Evolutionary conservation across 2,329 filamentous ascomycete species (phyloP).

Genomic region (Zymoseptoria brevis): DNA sequence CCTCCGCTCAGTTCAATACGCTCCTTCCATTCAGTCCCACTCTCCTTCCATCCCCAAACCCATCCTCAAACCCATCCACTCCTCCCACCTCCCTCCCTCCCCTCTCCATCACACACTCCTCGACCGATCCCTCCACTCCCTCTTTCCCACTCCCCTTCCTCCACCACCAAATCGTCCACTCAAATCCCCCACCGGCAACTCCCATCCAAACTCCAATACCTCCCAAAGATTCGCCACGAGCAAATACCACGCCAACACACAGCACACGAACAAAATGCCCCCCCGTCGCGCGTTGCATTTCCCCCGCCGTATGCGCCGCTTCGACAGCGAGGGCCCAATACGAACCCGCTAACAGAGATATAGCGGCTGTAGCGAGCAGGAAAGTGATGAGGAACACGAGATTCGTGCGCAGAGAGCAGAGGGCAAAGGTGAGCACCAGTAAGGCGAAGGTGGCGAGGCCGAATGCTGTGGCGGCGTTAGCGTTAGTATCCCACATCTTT

Average conservation of each 20-base stretch:
- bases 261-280: constrained; percentile 2
- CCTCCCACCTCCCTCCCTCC: too few relatives aligned
- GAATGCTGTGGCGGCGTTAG: too few relatives aligned
- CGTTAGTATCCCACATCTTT: too few relatives aligned
- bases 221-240: constrained; percentile 5
- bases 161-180: background rate
- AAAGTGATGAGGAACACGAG: constrained; percentile 5
- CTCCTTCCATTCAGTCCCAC: too few relatives aligned
- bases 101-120: background rate
- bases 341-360: constrained; percentile 3
- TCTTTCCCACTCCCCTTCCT: background rate
- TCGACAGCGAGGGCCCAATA: constrained; percentile 3
- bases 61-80: too few relatives aligned
- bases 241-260: constrained; percentile 6
- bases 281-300: constrained; percentile 2
- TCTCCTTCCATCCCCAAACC: too few relatives aligned
- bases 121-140: background rate
- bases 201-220: constrained; percentile 5
- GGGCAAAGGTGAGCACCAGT: constrained; percentile 6
- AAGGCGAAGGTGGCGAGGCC: constrained; percentile 10
- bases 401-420: constrained; percentile 5
- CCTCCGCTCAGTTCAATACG: too few relatives aligned
- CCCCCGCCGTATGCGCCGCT: background rate
- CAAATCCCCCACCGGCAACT: constrained; percentile 4
- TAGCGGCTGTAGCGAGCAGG: background rate